Evolutionary conservation across 306 rosid species (phyloP).

Genomic region (Adenanthera pavonina): DNA sequence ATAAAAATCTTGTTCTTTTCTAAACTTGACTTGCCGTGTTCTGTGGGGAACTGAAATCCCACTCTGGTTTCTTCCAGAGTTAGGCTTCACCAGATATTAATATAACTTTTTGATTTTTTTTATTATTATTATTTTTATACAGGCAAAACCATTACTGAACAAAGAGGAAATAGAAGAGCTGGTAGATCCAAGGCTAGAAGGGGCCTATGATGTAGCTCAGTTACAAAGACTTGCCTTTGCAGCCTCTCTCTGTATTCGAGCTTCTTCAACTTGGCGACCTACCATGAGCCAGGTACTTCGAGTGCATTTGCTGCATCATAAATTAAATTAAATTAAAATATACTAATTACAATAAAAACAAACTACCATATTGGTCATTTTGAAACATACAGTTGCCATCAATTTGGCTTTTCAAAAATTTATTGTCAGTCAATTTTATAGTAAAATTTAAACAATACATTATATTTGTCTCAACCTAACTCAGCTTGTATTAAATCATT

Average conservation of each 20-base stretch:
- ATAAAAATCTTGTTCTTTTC: background rate
- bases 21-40: slow-evolving; percentile 35
- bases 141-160: slow-evolving; percentile 94
- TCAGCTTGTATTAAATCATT: background rate
- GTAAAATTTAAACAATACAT: background rate
- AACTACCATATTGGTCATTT: too few relatives aligned
- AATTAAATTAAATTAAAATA: too few relatives aligned
- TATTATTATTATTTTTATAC: background rate
- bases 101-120: background rate
- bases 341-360: too few relatives aligned
- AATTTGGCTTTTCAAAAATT: too few relatives aligned
- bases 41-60: slow-evolving; percentile 24
- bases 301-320: slow-evolving; percentile 9
- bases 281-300: slow-evolving; percentile 78
- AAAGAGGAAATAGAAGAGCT: slow-evolving; percentile 69
- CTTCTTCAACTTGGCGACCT: slow-evolving; percentile 85
- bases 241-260: slow-evolving; percentile 81
- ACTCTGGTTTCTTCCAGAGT: slow-evolving; percentile 35
- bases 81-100: background rate
- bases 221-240: slow-evolving; percentile 73
- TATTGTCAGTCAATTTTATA: too few relatives aligned
- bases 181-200: slow-evolving; percentile 84
- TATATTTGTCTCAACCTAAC: background rate
- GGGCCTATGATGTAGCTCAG: slow-evolving; percentile 65
- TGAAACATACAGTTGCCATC: too few relatives aligned